Percentiles rank a stretch among this genome's conserved stretches.
Conservation (phyloP, 1,284 basidiomycete genomes). For the Ceratorhiza oryzae-sativae region DNA sequence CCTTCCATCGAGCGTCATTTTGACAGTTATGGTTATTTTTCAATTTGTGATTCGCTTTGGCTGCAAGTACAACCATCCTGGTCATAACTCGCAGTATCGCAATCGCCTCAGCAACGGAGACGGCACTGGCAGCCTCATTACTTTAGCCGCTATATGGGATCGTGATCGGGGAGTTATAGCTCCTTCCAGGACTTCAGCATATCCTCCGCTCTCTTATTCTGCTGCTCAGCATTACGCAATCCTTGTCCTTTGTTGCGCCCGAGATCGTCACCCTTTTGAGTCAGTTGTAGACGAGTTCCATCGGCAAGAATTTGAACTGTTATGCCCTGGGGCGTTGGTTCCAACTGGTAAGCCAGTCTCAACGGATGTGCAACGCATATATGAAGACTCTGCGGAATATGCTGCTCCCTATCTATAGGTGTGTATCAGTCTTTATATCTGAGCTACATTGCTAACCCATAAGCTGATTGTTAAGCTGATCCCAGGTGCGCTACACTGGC, state of each 20-base stretch:
- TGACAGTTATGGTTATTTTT: not conserved
- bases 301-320: conserved; percentile 6
- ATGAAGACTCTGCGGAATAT: not conserved
- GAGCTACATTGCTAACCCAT: not conserved
- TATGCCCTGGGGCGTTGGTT: conserved; percentile 7
- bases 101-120: conserved; percentile 17
- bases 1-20: not conserved
- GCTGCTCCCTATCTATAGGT: not conserved
- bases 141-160: not conserved
- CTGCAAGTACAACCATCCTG: conserved; percentile 21
- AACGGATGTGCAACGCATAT: conserved; percentile 8
- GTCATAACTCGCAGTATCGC: not conserved
- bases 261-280: conserved; percentile 12
- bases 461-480: not conserved
- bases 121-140: conserved; percentile 14
- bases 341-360: conserved; percentile 1
- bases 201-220: not conserved
- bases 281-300: conserved; percentile 23
- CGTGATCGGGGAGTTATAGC: not conserved
- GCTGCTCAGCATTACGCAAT: not conserved
- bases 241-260: conserved; percentile 16
- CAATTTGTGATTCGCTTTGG: conserved; percentile 12
- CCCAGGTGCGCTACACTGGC: conserved; percentile 21
- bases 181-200: not conserved
- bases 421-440: not conserved